Evolutionary conservation across 345 rosid species (phyloP).

Genomic region (Euphorbia pulcherrima): DNA sequence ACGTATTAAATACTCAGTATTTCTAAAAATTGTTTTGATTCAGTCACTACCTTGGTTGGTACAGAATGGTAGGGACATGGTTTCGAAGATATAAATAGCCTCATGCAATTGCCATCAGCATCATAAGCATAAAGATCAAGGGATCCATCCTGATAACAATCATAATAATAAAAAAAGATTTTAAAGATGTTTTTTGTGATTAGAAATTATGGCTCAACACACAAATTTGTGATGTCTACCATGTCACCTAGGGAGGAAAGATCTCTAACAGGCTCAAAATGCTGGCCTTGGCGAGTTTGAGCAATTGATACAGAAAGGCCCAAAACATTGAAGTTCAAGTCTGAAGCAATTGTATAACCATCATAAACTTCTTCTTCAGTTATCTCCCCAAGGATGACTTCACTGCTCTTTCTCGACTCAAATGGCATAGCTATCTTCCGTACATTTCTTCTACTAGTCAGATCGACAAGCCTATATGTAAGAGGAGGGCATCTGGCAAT

Average conservation of each 20-base stretch:
- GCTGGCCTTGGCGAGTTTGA: constrained; percentile 42
- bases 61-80: constrained; percentile 77
- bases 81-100: constrained; percentile 75
- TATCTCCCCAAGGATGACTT: constrained; percentile 50
- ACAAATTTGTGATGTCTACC: constrained; percentile 41
- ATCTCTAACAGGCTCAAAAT: constrained; percentile 71
- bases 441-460: constrained; percentile 44
- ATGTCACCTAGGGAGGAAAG: constrained; percentile 88
- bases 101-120: constrained; percentile 69
- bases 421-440: constrained; percentile 52
- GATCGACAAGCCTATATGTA: constrained; percentile 52
- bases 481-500: constrained; percentile 84
- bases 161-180: constrained; percentile 15
- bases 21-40: background rate
- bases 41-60: constrained; percentile 66
- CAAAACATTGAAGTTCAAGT: constrained; percentile 64
- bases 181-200: background rate
- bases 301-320: constrained; percentile 68
- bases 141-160: constrained; percentile 75
- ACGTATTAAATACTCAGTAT: constrained; percentile 11
- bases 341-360: constrained; percentile 88
- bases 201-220: background rate
- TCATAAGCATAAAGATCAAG: constrained; percentile 68
- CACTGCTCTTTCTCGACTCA: constrained; percentile 43
- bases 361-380: constrained; percentile 73